phyloP scores from a whole-genome alignment of 2,329 filamentous ascomycete genomes.

The Akanthomyces muscarius region DNA sequence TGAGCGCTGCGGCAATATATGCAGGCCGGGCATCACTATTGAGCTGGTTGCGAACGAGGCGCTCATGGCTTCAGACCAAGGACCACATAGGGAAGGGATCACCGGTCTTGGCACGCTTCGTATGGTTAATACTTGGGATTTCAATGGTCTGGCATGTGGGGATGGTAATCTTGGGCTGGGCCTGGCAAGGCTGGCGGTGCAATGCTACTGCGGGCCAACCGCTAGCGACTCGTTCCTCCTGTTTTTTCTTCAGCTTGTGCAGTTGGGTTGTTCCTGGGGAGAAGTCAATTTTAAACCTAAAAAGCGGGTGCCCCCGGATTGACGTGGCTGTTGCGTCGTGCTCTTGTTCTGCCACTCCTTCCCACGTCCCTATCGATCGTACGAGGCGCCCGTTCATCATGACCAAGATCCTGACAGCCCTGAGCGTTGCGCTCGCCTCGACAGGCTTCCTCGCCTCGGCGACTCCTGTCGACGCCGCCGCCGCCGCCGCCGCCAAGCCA shows the following conservation, averaged over 20 bases:
- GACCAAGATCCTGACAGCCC: constrained; percentile 11
- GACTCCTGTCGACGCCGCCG: background rate
- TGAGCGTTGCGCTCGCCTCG: constrained; percentile 13
- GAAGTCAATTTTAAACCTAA: constrained; percentile 2
- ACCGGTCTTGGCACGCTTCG: background rate
- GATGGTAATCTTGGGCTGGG: constrained; percentile 7
- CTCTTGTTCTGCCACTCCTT: background rate
- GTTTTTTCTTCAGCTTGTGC: background rate
- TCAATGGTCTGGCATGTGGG: constrained; percentile 10
- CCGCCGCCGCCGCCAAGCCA: constrained; percentile 8
- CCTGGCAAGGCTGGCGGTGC: constrained; percentile 8
- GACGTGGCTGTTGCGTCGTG: background rate
- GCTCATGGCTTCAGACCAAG: constrained; percentile 1
- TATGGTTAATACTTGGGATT: constrained; percentile 6
- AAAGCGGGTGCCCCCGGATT: constrained; percentile 3
- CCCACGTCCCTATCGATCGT: background rate
- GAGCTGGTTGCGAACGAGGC: background rate
- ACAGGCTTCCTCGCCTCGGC: constrained; percentile 6
- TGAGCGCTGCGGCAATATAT: background rate
- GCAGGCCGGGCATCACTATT: background rate
- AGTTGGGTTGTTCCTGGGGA: background rate
- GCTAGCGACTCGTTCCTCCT: background rate
- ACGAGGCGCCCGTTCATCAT: background rate
- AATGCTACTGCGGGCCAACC: background rate
- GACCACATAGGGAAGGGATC: constrained; percentile 4